A percentile compares a stretch with the other conserved stretches of the same genome.
These are phyloP conservation scores for Xylaria sp. DNA, from an alignment of 495 filamentous ascomycete species.

Conservation along the genomic window DNA sequence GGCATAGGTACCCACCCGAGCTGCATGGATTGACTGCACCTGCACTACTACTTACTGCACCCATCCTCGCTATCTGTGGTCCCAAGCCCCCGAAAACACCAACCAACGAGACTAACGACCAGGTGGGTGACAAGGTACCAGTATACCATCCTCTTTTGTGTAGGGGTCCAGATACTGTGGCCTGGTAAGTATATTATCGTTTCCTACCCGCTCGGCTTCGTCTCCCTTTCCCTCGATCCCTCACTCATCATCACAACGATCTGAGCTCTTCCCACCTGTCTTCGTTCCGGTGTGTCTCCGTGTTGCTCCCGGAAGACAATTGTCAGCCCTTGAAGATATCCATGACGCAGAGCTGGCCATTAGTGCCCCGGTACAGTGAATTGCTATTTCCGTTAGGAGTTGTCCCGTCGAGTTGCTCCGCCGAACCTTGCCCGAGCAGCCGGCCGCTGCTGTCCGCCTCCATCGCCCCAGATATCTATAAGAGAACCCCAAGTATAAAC, in stretches of 20 bases:
- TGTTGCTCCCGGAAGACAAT: neutral
- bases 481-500: constrained; percentile 2
- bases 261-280: neutral
- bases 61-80: constrained; percentile 26
- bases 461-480: constrained; percentile 24
- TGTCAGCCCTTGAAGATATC: neutral
- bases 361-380: constrained; percentile 1
- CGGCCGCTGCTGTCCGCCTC: constrained; percentile 3
- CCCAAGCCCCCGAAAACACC: constrained; percentile 28
- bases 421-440: constrained; percentile 15
- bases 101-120: constrained; percentile 18
- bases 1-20: constrained; percentile 21
- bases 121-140: constrained; percentile 26
- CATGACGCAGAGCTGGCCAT: neutral
- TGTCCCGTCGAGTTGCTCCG: constrained; percentile 7
- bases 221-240: constrained; percentile 14
- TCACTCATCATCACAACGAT: neutral
- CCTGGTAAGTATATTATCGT: constrained; percentile 28
- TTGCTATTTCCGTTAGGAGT: neutral
- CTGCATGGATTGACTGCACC: constrained; percentile 28
- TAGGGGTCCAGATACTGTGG: constrained; percentile 12
- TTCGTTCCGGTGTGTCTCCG: neutral
- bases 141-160: constrained; percentile 21
- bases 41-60: constrained; percentile 23
- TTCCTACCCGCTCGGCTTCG: constrained; percentile 24